Evolutionary conservation across 2,329 filamentous ascomycete species (phyloP).

Genomic region (Aureobasidium sp.): DNA sequence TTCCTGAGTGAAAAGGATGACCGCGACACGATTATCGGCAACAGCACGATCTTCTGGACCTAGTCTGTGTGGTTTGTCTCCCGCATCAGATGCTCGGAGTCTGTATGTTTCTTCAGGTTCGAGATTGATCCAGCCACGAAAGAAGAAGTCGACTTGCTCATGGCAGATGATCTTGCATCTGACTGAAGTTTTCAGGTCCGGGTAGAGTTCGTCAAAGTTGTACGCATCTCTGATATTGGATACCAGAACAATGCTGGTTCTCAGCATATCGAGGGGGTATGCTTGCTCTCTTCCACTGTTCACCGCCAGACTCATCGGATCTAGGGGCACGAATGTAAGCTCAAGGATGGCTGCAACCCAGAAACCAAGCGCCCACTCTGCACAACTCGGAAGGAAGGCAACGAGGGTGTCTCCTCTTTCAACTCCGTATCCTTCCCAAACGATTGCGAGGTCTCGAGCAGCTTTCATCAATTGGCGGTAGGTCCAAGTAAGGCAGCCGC

Average conservation of each 20-base stretch:
- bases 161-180: background rate
- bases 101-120: background rate
- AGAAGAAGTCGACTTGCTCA: background rate
- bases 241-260: background rate
- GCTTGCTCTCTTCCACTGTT: background rate
- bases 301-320: background rate
- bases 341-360: background rate
- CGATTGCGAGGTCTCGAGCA: background rate
- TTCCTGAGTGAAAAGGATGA: background rate
- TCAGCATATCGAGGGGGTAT: background rate
- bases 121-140: background rate
- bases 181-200: background rate
- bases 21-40: background rate
- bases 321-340: background rate
- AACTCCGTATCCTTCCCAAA: background rate
- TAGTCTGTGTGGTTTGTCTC: background rate
- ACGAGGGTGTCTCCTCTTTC: background rate
- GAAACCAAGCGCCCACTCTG: background rate
- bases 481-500: background rate
- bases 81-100: background rate
- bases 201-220: background rate
- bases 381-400: background rate
- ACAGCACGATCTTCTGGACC: background rate
- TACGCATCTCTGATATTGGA: background rate
- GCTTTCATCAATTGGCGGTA: constrained; percentile 1